Evolutionary conservation across 2,329 filamentous ascomycete species (phyloP).

Genomic region (Chaetomium olivaceum): DNA sequence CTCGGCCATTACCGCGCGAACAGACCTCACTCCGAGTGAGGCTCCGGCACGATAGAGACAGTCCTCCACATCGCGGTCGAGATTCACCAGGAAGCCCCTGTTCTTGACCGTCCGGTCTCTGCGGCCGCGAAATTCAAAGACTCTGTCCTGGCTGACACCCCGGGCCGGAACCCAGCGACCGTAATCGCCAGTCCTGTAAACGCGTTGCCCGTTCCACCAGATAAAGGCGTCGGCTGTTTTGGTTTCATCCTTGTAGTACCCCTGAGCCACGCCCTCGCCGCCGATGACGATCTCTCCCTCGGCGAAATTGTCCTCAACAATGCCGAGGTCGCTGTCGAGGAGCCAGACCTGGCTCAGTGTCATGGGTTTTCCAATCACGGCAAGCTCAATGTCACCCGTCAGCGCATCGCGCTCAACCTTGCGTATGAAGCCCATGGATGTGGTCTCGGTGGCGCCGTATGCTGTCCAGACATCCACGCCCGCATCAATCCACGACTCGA

Average conservation of each 20-base stretch:
- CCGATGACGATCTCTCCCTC: constrained; percentile 2
- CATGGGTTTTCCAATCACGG: not conserved
- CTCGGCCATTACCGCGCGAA: not conserved
- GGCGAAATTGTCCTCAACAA: no score
- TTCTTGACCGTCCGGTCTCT: constrained; percentile 5
- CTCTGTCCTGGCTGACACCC: not conserved
- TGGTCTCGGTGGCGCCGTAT: constrained; percentile 4
- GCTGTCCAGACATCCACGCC: not conserved
- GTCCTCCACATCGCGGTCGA: not conserved
- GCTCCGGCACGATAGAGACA: no score
- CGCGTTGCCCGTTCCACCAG: not conserved
- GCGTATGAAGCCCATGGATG: no score
- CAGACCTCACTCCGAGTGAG: not conserved
- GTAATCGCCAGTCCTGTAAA: not conserved
- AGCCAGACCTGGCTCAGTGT: not conserved
- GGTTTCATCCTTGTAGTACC: not conserved
- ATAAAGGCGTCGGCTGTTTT: not conserved
- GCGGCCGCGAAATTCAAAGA: not conserved
- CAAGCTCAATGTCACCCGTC: not conserved
- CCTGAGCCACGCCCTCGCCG: not conserved
- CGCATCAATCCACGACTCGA: not conserved
- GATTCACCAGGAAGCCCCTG: constrained; percentile 3
- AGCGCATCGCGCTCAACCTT: not conserved
- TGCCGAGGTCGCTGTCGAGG: no score
- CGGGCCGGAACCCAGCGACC: not conserved